phyloP scores from a whole-genome alignment of 441 rosid genomes.

The Croton setiger region DNA sequence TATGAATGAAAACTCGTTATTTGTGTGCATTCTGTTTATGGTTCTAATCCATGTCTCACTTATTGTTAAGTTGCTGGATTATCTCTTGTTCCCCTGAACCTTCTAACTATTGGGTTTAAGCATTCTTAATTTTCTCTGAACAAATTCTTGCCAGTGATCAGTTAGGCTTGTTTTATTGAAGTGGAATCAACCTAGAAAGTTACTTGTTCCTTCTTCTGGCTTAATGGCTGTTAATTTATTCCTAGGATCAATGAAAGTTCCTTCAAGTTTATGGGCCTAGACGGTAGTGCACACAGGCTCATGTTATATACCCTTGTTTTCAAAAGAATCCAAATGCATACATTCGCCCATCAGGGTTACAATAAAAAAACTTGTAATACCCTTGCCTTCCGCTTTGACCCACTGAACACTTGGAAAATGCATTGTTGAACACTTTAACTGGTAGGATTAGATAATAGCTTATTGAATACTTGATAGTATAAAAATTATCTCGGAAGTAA shows the following conservation, averaged over 20 bases:
- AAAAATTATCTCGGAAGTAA: too few species aligned
- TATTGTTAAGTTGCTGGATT: not conserved
- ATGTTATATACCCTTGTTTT: not conserved
- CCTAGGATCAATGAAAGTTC: not conserved
- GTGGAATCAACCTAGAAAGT: not conserved
- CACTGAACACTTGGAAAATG: too few species aligned
- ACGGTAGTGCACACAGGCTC: not conserved
- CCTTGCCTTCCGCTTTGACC: too few species aligned
- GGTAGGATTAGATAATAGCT: too few species aligned
- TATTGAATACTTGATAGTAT: too few species aligned
- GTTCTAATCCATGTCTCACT: not conserved
- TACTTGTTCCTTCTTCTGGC: not conserved
- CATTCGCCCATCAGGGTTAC: too few species aligned
- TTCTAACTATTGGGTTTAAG: constrained; percentile 4
- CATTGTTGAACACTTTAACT: too few species aligned
- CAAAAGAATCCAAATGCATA: not conserved
- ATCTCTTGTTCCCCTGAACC: not conserved
- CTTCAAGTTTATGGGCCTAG: not conserved
- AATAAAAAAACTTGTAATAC: too few species aligned
- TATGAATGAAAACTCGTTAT: constrained; percentile 4
- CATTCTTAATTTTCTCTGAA: constrained; percentile 10
- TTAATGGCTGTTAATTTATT: not conserved
- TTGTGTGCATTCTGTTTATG: not conserved
- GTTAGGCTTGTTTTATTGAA: not conserved
- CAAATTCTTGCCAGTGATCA: not conserved